Evolutionary conservation across 805 yeast genomes (phyloP), one percentile per base, ranked within the genome.

Genomic region (Kodamaea restingae): DNA sequence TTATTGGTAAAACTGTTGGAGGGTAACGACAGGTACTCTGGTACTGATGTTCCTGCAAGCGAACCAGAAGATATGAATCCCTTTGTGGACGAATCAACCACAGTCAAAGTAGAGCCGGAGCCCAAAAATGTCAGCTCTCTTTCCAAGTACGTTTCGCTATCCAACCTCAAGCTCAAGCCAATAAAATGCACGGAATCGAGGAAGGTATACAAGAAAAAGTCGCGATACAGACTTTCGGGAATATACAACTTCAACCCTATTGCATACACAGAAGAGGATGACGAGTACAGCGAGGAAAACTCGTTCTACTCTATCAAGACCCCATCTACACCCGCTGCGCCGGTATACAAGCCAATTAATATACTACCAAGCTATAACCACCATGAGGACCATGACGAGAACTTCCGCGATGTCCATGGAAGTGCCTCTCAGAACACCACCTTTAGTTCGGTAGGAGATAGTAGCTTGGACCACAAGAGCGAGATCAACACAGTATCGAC

Each of bases 241-340:
- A 57, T 67, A 1, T 69, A 63, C 47, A 67, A 58, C 18, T 43
- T 65, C 30, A 65, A 64, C 42, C 71, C 73, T 3, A 40, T 62
- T 17, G 56, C 52, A 30, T 49, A 38, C 14, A 38, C 32, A 17
- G 41, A 38, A 15, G 41, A 27, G 12, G 38, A 33, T 15, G 26
- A 21, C 18, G 36, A 33, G 4, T 18, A 18, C n/a, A 18, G 10
- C 6, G 37, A 35, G 15, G 30, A 18, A 4, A 25, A 35, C n/a
- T 27, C 38, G 9, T 27, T 22, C 12, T 24, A 20, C 10, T 21
- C 39, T 14, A 15, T 36, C 18, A 22, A 33, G 14, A 37, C 40
- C 14, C 40, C 40, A 11, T 15, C 22, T n/a, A 28, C 27, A 10
- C 10, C n/a, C 8, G 18, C 22, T 15, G 21, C 8, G 22, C 6